Conservation (phyloP, 169 alveolate genomes). For the Babesia bigemina region DNA sequence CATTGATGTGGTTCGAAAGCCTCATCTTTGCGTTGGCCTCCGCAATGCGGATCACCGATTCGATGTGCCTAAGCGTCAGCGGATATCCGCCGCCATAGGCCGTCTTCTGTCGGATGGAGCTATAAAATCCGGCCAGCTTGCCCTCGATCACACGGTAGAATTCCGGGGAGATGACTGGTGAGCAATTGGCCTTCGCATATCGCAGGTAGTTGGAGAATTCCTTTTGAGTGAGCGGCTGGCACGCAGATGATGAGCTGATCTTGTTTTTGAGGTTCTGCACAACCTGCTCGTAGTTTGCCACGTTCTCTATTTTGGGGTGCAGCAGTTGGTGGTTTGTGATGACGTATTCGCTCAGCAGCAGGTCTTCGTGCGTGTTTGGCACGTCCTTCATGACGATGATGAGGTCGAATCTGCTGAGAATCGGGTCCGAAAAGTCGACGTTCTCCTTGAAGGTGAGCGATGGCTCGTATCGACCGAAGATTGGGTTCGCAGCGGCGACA, state of each 20-base stretch:
- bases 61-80: conserved; percentile 96
- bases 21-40: conserved; percentile 97
- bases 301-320: conserved; percentile 89
- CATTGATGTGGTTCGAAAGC: conserved; percentile 91
- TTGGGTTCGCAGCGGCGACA: conserved; percentile 99
- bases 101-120: conserved; percentile 93
- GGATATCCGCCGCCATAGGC: conserved; percentile 95
- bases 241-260: conserved; percentile 77
- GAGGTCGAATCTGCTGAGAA: conserved; percentile 97
- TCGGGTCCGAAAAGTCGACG: conserved; percentile 99
- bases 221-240: conserved; percentile 89
- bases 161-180: conserved; percentile 77
- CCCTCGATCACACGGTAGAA: conserved; percentile 78
- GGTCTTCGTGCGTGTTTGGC: conserved; percentile 93
- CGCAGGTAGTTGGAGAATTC: conserved; percentile 93
- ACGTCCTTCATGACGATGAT: conserved; percentile 97
- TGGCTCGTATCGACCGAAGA: conserved; percentile 94
- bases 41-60: conserved; percentile 93
- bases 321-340: conserved; percentile 93
- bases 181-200: conserved; percentile 93
- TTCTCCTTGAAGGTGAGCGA: conserved; percentile 95
- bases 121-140: conserved; percentile 85
- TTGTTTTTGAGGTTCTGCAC: conserved; percentile 72
- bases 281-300: conserved; percentile 76
- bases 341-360: conserved; percentile 94